These are phyloP conservation scores for Cladophialophora bantiana DNA, from an alignment of 2,329 filamentous ascomycete genomes.

Conservation along the genomic window DNA sequence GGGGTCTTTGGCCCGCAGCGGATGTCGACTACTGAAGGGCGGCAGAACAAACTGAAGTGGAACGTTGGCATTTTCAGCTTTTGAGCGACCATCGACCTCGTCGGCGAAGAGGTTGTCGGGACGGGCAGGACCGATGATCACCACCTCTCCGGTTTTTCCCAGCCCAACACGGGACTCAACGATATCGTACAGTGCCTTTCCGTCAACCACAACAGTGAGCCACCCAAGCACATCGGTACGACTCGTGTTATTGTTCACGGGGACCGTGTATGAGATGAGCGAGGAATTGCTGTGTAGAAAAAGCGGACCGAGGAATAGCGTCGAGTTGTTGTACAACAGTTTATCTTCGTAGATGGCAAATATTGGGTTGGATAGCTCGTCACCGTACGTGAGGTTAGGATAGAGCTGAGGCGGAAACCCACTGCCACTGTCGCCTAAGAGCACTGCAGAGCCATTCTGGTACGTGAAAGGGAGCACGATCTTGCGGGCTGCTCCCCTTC, in stretches of 20 bases:
- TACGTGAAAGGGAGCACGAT: slow-evolving; percentile 64
- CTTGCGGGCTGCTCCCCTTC: slow-evolving; percentile 52
- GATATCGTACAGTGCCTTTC: slow-evolving; percentile 63
- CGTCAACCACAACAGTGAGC: slow-evolving; percentile 76
- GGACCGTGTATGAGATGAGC: slow-evolving; percentile 79
- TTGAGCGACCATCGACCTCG: slow-evolving; percentile 12
- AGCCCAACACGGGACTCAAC: slow-evolving; percentile 68
- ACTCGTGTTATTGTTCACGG: slow-evolving; percentile 70
- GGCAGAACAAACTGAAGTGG: slow-evolving; percentile 68
- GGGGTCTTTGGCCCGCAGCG: slow-evolving; percentile 41
- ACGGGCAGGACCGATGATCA: slow-evolving; percentile 72
- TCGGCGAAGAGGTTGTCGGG: slow-evolving; percentile 68
- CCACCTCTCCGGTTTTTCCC: slow-evolving; percentile 70
- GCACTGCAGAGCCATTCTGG: slow-evolving; percentile 64
- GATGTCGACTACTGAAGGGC: slow-evolving; percentile 49
- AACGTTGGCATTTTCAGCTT: slow-evolving; percentile 49
- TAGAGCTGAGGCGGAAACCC: slow-evolving; percentile 77
- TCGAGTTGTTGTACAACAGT: slow-evolving; percentile 54
- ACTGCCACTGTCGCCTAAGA: slow-evolving; percentile 65
- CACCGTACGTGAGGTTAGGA: slow-evolving; percentile 74
- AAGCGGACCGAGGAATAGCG: slow-evolving; percentile 76
- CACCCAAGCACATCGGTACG: slow-evolving; percentile 75
- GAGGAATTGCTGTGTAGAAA: slow-evolving; percentile 75
- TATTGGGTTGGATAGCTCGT: slow-evolving; percentile 44
- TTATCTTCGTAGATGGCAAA: slow-evolving; percentile 50